phyloP scores from a whole-genome alignment of 2,329 filamentous ascomycete genomes.

The Trichoderma sp. region DNA sequence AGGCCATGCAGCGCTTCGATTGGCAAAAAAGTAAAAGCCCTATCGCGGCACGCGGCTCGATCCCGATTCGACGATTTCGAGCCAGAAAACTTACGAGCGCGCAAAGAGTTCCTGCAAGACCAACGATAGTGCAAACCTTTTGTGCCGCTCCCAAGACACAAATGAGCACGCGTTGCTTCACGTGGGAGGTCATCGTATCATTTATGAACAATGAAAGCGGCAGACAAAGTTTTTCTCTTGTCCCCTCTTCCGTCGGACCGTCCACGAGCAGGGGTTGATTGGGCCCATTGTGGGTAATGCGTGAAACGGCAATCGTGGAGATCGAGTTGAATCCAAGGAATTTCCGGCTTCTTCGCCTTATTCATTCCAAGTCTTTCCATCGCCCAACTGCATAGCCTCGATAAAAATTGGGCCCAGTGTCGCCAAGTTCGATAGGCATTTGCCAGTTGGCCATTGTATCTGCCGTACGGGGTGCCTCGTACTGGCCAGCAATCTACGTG shows the following conservation, averaged over 20 bases:
- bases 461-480: background rate
- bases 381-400: background rate
- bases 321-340: background rate
- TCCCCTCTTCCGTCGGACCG: background rate
- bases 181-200: background rate
- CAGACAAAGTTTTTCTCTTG: background rate
- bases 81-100: background rate
- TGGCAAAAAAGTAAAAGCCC: background rate
- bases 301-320: constrained; percentile 9
- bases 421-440: background rate
- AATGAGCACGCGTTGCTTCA: background rate
- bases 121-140: constrained; percentile 10
- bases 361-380: background rate
- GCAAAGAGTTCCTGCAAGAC: background rate
- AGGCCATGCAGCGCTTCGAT: background rate
- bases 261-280: background rate
- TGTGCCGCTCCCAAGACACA: background rate
- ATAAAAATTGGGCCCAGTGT: background rate
- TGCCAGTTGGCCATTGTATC: background rate
- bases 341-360: background rate
- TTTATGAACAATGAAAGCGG: background rate
- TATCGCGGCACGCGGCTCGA: background rate
- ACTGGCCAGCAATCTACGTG: background rate
- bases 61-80: background rate
- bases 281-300: background rate